Base-by-base conservation (phyloP, 768 basidiomycete species). In the Suillus occidentalis region DNA sequence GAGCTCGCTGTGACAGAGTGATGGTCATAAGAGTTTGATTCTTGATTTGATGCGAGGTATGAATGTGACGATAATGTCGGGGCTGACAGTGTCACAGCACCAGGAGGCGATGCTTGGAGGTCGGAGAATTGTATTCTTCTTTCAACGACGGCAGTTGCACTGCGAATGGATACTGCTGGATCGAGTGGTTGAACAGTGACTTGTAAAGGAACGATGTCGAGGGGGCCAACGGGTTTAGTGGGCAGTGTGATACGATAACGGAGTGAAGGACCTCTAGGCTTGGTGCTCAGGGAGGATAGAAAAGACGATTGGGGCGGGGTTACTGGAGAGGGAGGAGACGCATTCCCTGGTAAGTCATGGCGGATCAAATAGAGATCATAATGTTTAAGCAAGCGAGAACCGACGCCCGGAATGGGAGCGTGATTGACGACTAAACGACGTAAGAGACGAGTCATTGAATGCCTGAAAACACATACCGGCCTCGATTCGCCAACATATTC, bases 401-500 rank as follows among this genome's bases (percentile, higher is more conserved):
- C 92, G 37, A 93, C 84, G 61, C 86, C 87, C 53, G 83, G 70
- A 62, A 90, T 83, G 60, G 86, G 87, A 8, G 77, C 74, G 72
- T 94, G 93, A 65, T 84, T 83, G 55, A 94, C 83, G 58, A 89
- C 92, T 92, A 68, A 31, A 57, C 63, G 25, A 7, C 20, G 57
- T 66, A 75, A 67, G 73, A 70, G 61, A 69, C 28, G 60, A 31
- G 47, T 65, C 22, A 7, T 43, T 52, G 39, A 20, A 62, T 36
- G 50, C 47, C 56, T 61, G n/a, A 61, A 60, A 66, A 55, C 16
- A 82, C 87, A 67, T 68, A 88, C 92, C 84, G 67, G 92, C 92
- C 79, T 95, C 93, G 63, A 95, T 81, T 61, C 91, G 83, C 93
- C 93, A 95, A 72, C 85, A 85, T 72, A 90, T 87, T 52, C 89